Percentiles rank a stretch among this genome's conserved stretches.
These are phyloP conservation scores for Stephanodiscus minutulus DNA, from an alignment of 108 stramenopile species.

Conservation along the genomic window DNA sequence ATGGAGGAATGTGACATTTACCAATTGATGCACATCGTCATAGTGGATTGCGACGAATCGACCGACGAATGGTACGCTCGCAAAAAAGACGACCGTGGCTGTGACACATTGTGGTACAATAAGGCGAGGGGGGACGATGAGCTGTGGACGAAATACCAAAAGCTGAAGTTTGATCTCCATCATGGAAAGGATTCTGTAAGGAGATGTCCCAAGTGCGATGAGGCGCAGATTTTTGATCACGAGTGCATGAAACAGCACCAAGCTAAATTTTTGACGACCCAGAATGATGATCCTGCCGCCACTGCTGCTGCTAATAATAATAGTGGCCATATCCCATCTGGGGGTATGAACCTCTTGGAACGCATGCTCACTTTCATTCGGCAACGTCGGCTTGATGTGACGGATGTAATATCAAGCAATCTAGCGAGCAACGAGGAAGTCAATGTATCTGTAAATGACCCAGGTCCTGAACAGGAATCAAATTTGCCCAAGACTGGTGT, in stretches of 20 bases:
- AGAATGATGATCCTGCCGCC: neutral
- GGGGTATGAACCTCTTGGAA: slow-evolving; percentile 7
- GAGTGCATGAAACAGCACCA: slow-evolving; percentile 30
- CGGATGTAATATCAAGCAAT: neutral
- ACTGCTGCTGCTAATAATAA: neutral
- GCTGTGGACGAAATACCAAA: slow-evolving; percentile 46
- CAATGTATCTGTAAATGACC: neutral
- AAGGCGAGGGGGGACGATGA: slow-evolving; percentile 5
- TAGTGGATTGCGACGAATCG: slow-evolving; percentile 1
- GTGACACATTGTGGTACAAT: neutral
- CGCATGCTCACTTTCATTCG: slow-evolving; percentile 1
- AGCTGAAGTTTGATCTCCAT: slow-evolving; percentile 41
- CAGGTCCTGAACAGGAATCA: neutral
- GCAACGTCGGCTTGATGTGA: neutral
- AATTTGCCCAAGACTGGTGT: neutral
- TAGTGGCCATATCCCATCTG: slow-evolving; percentile 2
- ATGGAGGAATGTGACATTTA: slow-evolving; percentile 29
- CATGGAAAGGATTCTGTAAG: slow-evolving; percentile 52
- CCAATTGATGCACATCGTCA: slow-evolving; percentile 12
- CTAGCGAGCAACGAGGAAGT: neutral
- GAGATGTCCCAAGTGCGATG: slow-evolving; percentile 52
- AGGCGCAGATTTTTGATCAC: slow-evolving; percentile 41
- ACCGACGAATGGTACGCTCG: neutral
- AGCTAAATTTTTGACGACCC: slow-evolving; percentile 4
- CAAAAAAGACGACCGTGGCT: too few species aligned